Evolutionary conservation across 768 basidiomycete species (phyloP).

Genomic region (Suillus subaureus): DNA sequence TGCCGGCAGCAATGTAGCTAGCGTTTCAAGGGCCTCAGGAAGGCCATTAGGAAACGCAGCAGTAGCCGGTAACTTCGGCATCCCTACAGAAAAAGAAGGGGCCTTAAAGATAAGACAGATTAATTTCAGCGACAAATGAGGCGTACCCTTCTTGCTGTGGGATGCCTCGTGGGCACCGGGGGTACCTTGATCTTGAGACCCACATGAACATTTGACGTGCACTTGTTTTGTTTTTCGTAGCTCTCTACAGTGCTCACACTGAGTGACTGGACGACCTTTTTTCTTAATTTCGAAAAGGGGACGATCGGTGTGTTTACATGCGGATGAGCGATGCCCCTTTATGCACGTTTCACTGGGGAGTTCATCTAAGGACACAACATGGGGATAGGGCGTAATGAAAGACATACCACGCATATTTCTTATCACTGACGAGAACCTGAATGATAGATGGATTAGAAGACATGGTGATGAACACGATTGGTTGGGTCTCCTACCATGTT

Average conservation of each 20-base stretch:
- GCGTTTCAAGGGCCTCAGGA: constrained; percentile 66
- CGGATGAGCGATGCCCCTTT: constrained; percentile 90
- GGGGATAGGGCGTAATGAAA: constrained; percentile 4
- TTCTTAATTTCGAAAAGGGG: constrained; percentile 82
- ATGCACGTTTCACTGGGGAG: constrained; percentile 84
- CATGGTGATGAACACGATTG: constrained; percentile 43
- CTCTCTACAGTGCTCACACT: constrained; percentile 53
- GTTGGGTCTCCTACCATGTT: constrained; percentile 21
- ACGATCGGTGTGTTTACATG: constrained; percentile 86
- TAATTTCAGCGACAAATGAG: constrained; percentile 16
- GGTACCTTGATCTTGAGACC: constrained; percentile 39
- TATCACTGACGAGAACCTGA: constrained; percentile 72
- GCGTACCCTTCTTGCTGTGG: constrained; percentile 67
- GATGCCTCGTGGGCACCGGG: constrained; percentile 22
- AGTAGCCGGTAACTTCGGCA: constrained; percentile 60
- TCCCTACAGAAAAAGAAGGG: constrained; percentile 41
- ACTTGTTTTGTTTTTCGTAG: constrained; percentile 48
- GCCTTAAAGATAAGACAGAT: constrained; percentile 50
- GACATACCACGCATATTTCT: constrained; percentile 84
- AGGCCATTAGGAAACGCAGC: constrained; percentile 84
- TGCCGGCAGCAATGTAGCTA: constrained; percentile 33
- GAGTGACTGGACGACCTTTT: constrained; percentile 60
- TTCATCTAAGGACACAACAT: constrained; percentile 14
- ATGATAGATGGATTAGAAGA: background rate
- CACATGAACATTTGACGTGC: constrained; percentile 46